phyloP scores from a whole-genome alignment of 352 stramenopile species.

The Pythium inflatum region DNA sequence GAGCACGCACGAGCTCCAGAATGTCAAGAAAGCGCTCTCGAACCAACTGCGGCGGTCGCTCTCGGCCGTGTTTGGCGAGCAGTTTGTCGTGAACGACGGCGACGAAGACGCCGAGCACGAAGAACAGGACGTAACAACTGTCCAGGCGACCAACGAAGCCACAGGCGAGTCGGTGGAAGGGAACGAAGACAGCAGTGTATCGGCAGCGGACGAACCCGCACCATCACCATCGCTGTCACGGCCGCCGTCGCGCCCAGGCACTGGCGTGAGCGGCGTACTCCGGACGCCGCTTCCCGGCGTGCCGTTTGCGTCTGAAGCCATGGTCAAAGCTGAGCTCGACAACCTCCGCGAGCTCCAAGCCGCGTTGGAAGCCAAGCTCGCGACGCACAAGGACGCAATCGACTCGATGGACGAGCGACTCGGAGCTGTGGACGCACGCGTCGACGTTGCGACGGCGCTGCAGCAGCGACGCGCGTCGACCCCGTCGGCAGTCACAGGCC shows the following conservation, averaged over 20 bases:
- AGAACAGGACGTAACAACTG: no score
- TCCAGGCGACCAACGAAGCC: no score
- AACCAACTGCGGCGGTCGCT: slow-evolving; percentile 53
- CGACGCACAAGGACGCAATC: slow-evolving; percentile 44
- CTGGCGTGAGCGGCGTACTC: slow-evolving; percentile 29
- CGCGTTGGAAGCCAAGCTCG: slow-evolving; percentile 40
- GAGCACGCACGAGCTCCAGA: slow-evolving; percentile 50
- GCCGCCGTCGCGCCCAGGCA: slow-evolving; percentile 21
- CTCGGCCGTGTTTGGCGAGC: slow-evolving; percentile 44
- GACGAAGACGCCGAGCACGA: slow-evolving; percentile 33
- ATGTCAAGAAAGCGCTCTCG: slow-evolving; percentile 49
- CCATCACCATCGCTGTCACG: no score
- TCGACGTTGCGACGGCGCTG: slow-evolving; percentile 21
- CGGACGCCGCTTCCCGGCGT: slow-evolving; percentile 34
- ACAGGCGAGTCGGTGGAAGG: no score
- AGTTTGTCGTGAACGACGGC: slow-evolving; percentile 36
- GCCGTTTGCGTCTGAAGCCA: slow-evolving; percentile 46
- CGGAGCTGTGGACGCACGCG: slow-evolving; percentile 33
- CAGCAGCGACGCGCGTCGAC: slow-evolving; percentile 20
- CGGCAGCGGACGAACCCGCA: no score
- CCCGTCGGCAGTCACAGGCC: neutral
- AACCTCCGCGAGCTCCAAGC: slow-evolving; percentile 49
- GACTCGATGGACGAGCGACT: slow-evolving; percentile 42
- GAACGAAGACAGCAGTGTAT: slow-evolving; percentile 3
- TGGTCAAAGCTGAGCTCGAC: slow-evolving; percentile 49